Base-by-base conservation (phyloP, 495 filamentous ascomycete species). In the Daldinia concentrica region DNA sequence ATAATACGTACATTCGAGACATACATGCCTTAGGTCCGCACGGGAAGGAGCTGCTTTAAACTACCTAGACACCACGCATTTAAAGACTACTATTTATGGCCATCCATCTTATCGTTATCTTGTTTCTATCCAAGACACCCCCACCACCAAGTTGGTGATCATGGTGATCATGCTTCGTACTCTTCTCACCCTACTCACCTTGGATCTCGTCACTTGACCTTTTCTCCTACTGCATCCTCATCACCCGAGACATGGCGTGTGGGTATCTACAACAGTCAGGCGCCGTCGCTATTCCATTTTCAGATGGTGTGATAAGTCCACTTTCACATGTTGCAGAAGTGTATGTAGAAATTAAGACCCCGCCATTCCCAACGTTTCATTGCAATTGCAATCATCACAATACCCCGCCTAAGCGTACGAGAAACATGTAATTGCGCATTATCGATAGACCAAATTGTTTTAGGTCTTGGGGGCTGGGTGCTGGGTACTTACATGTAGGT, bases 91-190 rank as follows among this genome's bases (percentile, higher is more conserved):
- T 74, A 69, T 71, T 69, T 69, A 61, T 63, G 66, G 58, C 39
- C 67, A 60, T 64, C 54, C 45, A 55, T 69, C 59, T 69, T 74
- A 59, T 71, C 63, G 62, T 66, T 68, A 68, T 71, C 72, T 74
- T 64, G 34, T 56, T 59, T 17, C 22, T 52, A n/a, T 64, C 66
- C 57, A 57, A 69, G 64, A 70, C 72, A 71, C 11, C 58, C 58
- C 65, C 60, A 39, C 60, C 61, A 69, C 56, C 48, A 72, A 7
- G 54, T 30, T 52, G 30, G 37, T 68, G 72, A 68, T 74, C 72
- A 71, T 56, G 64, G 61, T 68, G 68, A 19, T 7, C 43, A 45
- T 3, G n/a, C 41, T 45, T 45, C 41, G n/a, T 17, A 48, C 3
- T 7, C 43, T 48, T 48, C 43, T 48, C 43, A 48, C 43, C 43